Evolutionary conservation across 1,139 yeast species (phyloP).

Genomic region (Saccharomyces hybrid): DNA sequence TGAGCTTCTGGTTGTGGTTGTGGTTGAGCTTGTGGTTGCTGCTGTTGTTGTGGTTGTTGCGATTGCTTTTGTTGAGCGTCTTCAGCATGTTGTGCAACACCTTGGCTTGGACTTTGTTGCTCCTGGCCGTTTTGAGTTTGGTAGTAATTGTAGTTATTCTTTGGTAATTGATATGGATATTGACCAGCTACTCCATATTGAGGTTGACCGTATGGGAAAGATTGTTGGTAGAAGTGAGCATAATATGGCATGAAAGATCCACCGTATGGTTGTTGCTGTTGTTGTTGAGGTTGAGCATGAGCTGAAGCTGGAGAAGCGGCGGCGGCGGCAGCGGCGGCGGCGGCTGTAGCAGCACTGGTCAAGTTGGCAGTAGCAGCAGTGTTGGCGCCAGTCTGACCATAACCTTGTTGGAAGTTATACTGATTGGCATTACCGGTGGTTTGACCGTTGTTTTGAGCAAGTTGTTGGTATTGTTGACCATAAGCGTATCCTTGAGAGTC

Average conservation of each 20-base stretch:
- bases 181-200: slow-evolving; percentile 31
- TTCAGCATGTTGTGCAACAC: slow-evolving; percentile 18
- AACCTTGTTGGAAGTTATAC: slow-evolving; percentile 19
- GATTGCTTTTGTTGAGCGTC: slow-evolving; percentile 17
- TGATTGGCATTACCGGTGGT: slow-evolving; percentile 13
- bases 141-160: slow-evolving; percentile 26
- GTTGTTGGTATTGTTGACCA: slow-evolving; percentile 25
- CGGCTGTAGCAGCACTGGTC: slow-evolving; percentile 16
- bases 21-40: slow-evolving; percentile 7
- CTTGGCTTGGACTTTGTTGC: slow-evolving; percentile 9
- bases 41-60: slow-evolving; percentile 12
- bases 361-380: slow-evolving; percentile 7
- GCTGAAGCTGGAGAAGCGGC: slow-evolving; percentile 20
- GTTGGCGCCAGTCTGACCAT: slow-evolving; percentile 12
- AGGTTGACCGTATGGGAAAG: slow-evolving; percentile 31
- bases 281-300: slow-evolving; percentile 14
- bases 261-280: slow-evolving; percentile 16
- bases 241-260: slow-evolving; percentile 29
- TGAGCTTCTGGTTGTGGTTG: slow-evolving; percentile 13
- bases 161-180: slow-evolving; percentile 30
- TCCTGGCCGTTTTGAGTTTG: slow-evolving; percentile 2
- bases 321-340: slow-evolving; percentile 19
- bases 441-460: slow-evolving; percentile 13
- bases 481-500: slow-evolving; percentile 28
- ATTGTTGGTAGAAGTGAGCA: slow-evolving; percentile 29